Base-by-base conservation (phyloP, 345 rosid species). In the Eutrema yunnanense region DNA sequence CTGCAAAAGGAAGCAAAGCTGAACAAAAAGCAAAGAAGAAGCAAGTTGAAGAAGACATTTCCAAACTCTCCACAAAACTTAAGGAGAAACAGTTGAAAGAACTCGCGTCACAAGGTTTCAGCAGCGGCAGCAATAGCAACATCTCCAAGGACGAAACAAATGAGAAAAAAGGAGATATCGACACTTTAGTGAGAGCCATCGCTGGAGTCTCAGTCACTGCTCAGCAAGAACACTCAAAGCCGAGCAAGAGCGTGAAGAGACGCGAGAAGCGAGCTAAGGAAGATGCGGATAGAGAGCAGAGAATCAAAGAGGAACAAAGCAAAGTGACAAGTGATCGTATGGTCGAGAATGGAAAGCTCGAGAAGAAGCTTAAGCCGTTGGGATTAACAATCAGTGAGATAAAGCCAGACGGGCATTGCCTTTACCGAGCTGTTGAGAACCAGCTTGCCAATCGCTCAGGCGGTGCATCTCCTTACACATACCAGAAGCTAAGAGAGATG, bases 1-100 rank as follows among this genome's bases (percentile, higher is more conserved):
- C 99, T 46, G 98, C 98, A 4, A 95, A 85, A 80, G 96, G 99
- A 55, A 92, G 82, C 73, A 95, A 95, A 81, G 96, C 98, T 33
- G 98, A 95, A 73, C 99, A 88, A 81, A 95, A 95, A 74, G 88
- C 98, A 9, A 90, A 95, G 88, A 92, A 88, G 90, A 95, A 92
- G 87, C 92, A 85, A 73, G 94, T 90, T 22, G 97, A 90, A 77
- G 98, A 95, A 74, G 94, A 92, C 71, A 73, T 95, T 9, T 80
- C 89, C 0, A 84, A 56, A 67, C 96, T 86, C 29, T 92, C 96
- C 19, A 26, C 86, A 0, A 74, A 88, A 73, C 90, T 95, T 11
- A 87, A 86, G 81, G 87, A 85, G 64, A 92, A 79, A 53, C 99
- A 95, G 14, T 82, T 93, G 8, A 69, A 83, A 77, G 94, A 92